Base-by-base conservation (phyloP, 2,329 filamentous ascomycete species). In the Phaeomoniella chlamydospora region DNA sequence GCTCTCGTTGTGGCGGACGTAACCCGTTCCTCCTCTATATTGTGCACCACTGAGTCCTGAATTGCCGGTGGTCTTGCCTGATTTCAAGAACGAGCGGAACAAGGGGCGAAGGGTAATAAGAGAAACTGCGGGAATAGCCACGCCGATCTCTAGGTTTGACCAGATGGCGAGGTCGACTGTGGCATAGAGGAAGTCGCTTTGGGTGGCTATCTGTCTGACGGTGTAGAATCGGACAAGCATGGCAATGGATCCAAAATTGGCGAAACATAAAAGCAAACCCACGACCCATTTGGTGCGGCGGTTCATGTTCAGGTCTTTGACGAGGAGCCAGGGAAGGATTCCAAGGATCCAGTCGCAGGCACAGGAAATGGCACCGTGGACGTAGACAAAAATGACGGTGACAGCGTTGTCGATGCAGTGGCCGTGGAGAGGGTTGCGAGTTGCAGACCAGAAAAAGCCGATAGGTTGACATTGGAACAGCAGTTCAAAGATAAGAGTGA, bases 221-320 rank as follows among this genome's bases (percentile, higher is more conserved):
- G 38, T 57, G 43, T 40, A 54, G 47, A 47, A 59, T 4, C 60
- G 57, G 40, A 67, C 55, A 29, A 67, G 58, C 5, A 68, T 49
- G 4, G 53, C 57, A 3, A 62, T 53, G 0, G 64, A 67, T 15
- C 61, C 65, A 37, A 65, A 59, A 44, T 72, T 72, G 17, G 71
- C 76, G 55, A 77, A 64, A 4, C 61, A 61, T 34, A 78, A 53
- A 31, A 77, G 61, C 4, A 59, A 57, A 6, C 65, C 64, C 15
- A 76, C 54, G 2, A 69, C 61, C 4, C 62, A 18, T 46, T 74
- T 77, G 2, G 64, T 67, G 37, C 56, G 60, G 5, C 42, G 45
- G 32, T 64, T 64, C 64, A 77, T 73, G 37, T 74, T 64, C 17
- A 76, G 49, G 16, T 64, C 60, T 56, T 61, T 67, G 1, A 77